These are phyloP conservation scores for Cucumis cinereus DNA, from an alignment of 306 rosid species.

Conservation along the genomic window DNA sequence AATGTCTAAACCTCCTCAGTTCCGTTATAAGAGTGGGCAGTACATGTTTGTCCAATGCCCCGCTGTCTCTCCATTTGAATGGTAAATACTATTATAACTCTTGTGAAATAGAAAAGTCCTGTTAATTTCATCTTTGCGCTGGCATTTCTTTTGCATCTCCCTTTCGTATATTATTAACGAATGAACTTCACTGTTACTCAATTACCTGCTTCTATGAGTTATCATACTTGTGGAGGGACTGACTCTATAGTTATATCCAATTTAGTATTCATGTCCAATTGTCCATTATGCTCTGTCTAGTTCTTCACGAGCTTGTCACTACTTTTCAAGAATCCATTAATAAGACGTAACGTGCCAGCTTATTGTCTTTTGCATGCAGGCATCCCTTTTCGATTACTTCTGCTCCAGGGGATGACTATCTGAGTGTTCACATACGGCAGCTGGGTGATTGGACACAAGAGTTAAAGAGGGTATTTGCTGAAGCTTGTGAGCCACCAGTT, in stretches of 20 bases:
- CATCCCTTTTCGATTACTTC: slow-evolving; percentile 99
- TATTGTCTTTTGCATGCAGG: slow-evolving; percentile 29
- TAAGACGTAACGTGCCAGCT: not conserved
- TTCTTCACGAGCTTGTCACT: not conserved
- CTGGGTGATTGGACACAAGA: slow-evolving; percentile 99
- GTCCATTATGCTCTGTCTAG: not conserved
- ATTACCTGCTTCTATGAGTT: not conserved
- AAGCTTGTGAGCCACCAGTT: slow-evolving; percentile 86
- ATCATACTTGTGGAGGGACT: not conserved
- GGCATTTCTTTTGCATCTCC: not conserved
- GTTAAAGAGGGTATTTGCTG: slow-evolving; percentile 83
- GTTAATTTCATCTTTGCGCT: not conserved
- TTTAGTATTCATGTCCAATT: not conserved
- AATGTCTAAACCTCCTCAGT: slow-evolving; percentile 96
- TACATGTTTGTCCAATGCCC: slow-evolving; percentile 99
- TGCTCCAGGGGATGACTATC: slow-evolving; percentile 96
- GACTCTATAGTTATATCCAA: not conserved
- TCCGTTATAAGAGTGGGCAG: slow-evolving; percentile 90
- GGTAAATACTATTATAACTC: slow-evolving; percentile 33
- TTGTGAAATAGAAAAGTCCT: not conserved
- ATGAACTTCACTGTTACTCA: not conserved
- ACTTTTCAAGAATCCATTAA: not conserved
- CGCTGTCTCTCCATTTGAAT: slow-evolving; percentile 91
- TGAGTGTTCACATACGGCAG: slow-evolving; percentile 98
- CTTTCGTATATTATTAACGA: not conserved